Evolutionary conservation across 495 filamentous ascomycete species (phyloP), one percentile per base, ranked within the genome.

Genomic region (Trichoderma gamsii): DNA sequence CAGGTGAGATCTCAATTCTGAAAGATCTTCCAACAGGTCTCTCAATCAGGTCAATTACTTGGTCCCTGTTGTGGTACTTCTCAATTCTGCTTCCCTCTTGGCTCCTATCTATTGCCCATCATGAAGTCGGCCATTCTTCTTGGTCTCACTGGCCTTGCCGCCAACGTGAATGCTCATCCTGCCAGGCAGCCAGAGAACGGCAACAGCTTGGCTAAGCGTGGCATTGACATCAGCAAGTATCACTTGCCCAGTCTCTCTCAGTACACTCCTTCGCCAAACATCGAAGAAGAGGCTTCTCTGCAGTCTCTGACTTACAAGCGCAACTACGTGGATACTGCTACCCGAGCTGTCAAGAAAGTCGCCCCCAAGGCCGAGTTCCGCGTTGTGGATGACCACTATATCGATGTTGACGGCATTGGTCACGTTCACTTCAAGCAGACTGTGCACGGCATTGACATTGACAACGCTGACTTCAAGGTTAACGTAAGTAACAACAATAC

Each of bases 371-470:
- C 70, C 68, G 71, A 73, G 12, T 82, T 84, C 72, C 76, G 77
- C 38, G 66, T 81, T 15, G 78, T 79, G n/a, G 73, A 81, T 11
- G 73, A 79, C 68, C 77, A 79, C 70, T 83, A 82, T 25, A 75
- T 79, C 38, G 75, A 75, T 27, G 76, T 72, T 65, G 82, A 84
- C 52, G 83, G 83, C 4, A 75, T 84, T 67, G 77, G 78, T 4
- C 83, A 85, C 69, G 79, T 84, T 68, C 76, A 83, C 71, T 85
- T 84, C 74, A 82, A 81, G 69, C 83, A 85, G 74, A 84, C 82
- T 0, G 76, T 74, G 18, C 79, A 84, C 65, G 83, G 78, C 2
- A 66, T 85, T 23, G 83, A 85, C 44, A 82, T 85, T 67, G 82
- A 83, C 72, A 85, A 85, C 73, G 82, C 82, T 2, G 81, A 84